These are phyloP conservation scores for Beauveria sp. DNA, from an alignment of 2,329 filamentous ascomycete genomes.

Conservation along the genomic window DNA sequence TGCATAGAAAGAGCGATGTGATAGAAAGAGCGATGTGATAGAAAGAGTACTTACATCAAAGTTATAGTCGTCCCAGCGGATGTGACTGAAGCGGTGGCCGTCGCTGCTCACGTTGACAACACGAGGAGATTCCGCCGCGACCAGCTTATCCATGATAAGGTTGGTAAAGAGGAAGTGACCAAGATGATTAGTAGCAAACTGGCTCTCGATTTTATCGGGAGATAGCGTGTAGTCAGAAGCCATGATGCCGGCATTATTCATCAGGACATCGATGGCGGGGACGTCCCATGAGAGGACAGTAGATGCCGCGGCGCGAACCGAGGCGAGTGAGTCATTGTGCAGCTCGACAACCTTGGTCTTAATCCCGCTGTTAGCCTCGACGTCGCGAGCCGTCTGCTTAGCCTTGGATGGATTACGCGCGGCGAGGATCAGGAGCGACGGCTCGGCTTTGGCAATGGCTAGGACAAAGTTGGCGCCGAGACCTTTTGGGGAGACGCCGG, in stretches of 20 bases:
- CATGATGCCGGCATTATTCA: conserved; percentile 39
- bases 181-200: conserved; percentile 30
- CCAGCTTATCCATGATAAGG: conserved; percentile 23
- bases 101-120: conserved; percentile 38
- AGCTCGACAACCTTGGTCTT: conserved; percentile 26
- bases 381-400: conserved; percentile 25
- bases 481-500: conserved; percentile 26
- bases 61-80: conserved; percentile 37
- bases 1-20: no score
- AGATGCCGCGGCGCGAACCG: conserved; percentile 30
- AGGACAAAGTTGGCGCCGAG: conserved; percentile 25
- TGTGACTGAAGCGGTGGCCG: conserved; percentile 32
- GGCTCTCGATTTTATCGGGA: conserved; percentile 31
- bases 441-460: conserved; percentile 27
- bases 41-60: conserved; percentile 30
- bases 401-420: conserved; percentile 32
- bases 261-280: conserved; percentile 29
- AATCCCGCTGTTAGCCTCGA: conserved; percentile 22
- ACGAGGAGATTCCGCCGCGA: conserved; percentile 20
- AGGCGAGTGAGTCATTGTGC: conserved; percentile 28
- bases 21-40: conserved; percentile 19
- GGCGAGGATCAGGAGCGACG: conserved; percentile 31
- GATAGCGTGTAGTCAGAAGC: conserved; percentile 22
- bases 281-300: conserved; percentile 28
- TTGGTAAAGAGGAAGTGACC: conserved; percentile 34